Evolutionary conservation across 495 filamentous ascomycete genomes (phyloP), one percentile per base, ranked within the genome.

Genomic region (Penicillium egyptiacum): DNA sequence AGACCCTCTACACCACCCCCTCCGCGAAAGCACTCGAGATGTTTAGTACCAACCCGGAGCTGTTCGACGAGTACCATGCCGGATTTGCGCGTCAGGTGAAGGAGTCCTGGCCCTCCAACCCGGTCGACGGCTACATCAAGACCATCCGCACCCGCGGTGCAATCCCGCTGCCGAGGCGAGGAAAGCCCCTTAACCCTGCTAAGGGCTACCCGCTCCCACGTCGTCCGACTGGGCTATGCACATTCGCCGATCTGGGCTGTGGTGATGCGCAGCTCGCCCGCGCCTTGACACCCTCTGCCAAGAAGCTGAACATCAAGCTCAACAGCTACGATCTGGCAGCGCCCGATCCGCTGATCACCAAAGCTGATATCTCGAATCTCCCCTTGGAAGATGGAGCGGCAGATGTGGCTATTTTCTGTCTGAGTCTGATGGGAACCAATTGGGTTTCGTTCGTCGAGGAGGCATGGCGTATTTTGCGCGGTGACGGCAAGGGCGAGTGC

Each of bases 341-440:
- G 28, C 83, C 82, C 1, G 77, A 81, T 49, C 76, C 84, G 7
- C 82, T 92, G 10, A 86, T 98, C 51, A 96, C 90, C 10, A 82
- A 86, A 53, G 90, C 94, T 2, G 94, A 98, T 71, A 91, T 96
- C 50, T 86, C 91, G 17, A 82, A 88, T 54, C 78, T 98, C 3
- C 91, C 91, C 0, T 67, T 96, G 2, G 71, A 75, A 23, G 84
- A 91, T 47, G 83, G 82, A 47, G 82, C 79, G 37, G 86, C 91
- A 22, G 91, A 98, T 66, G 79, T 98, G 16, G 88, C 89, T 8
- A 83, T 98, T 51, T 96, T 97, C 77, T 98, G 94, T 73, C 79
- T 98, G 22, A 93, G 93, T 54, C 81, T 98, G 40, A 98, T 98
- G 94, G 94, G 95, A 61, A 98, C 94, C 16, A 98, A 98, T 74